A percentile compares a stretch with the other conserved stretches of the same genome.
Evolutionary conservation across 345 rosid species (phyloP).

Genomic region (Lumnitzera racemosa): DNA sequence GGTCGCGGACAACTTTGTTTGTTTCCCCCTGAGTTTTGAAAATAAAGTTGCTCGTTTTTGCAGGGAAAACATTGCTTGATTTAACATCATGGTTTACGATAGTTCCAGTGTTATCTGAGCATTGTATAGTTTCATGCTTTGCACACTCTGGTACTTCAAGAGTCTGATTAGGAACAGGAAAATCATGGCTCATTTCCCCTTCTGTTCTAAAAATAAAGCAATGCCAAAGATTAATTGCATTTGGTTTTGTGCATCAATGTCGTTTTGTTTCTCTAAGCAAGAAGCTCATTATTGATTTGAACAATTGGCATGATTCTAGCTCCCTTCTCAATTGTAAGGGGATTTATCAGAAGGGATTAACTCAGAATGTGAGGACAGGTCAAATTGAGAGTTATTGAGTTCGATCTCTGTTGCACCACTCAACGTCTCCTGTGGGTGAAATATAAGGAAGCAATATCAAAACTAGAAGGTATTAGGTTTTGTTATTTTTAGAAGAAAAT

Average conservation of each 20-base stretch:
- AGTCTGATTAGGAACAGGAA: background rate
- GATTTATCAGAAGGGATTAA: slow-evolving; percentile 23
- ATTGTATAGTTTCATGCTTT: slow-evolving; percentile 2
- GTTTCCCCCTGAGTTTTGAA: slow-evolving; percentile 18
- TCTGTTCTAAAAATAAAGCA: slow-evolving; percentile 30
- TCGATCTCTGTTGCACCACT: slow-evolving; percentile 23
- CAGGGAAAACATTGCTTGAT: background rate
- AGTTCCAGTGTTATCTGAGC: background rate
- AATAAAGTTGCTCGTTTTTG: background rate
- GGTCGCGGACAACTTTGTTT: slow-evolving; percentile 13
- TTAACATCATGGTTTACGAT: too few species aligned
- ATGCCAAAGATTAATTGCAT: background rate
- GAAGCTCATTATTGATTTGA: background rate
- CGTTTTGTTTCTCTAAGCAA: slow-evolving; percentile 3
- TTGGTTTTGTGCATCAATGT: background rate
- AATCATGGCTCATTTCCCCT: slow-evolving; percentile 3
- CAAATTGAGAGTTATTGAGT: slow-evolving; percentile 34
- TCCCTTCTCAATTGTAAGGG: slow-evolving; percentile 34
- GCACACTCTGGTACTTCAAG: background rate
- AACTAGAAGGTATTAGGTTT: background rate
- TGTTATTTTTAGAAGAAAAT: too few species aligned
- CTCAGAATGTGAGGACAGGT: slow-evolving; percentile 38
- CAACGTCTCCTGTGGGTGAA: slow-evolving; percentile 36
- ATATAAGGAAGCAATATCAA: background rate
- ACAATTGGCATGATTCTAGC: background rate